Base-by-base conservation (phyloP, 352 stramenopile species). In the Phytophthora pinifolia region DNA sequence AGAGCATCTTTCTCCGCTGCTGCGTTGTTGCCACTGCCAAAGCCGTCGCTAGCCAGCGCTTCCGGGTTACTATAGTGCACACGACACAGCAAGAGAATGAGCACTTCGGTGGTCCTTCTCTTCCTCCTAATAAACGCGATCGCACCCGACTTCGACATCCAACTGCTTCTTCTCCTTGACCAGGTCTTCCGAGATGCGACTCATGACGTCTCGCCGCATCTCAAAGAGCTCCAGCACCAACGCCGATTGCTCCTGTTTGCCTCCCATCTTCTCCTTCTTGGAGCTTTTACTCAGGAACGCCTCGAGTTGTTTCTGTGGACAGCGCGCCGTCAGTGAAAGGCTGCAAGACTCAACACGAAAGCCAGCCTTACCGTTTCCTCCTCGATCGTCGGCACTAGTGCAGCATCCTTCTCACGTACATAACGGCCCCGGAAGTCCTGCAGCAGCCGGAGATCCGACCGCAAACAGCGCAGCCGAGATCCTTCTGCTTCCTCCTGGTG, bases 101-200 rank as follows among this genome's bases (percentile, higher is more conserved):
- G n/a, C 31, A 55, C 54, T 12, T 14, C 1, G 14, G 6, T 43
- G 29, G 48, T 55, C 34, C 43, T 22, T 8, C 2, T 17, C n/a
- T 2, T 47, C 15, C 12, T 47, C 29, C 27, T 51, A 13, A 8
- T 46, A 13, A 18, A 39, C 14, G 27, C 42, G 48, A 34, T 31
- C 64, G 9, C 41, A 86, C 77, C 70, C 76, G 42, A 73, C 33
- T 43, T 93, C 81, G 33, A 77, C 43, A 12, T 93, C 82, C 15
- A 87, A 48, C 32, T 74, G 62, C 38, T 76, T 76, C 59, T 85
- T 89, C 17, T 88, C 68, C 42, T 75, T 77, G 30, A 92, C 58
- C 4, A 87, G 59, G 17, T 90, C 75, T 34, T 94, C 79, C 15
- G 82, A 86, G 35, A 94, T 83, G 27, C 73, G 73, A 46, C 67